Evolutionary conservation across 352 stramenopile species (phyloP).

Genomic region (Pythium brachiatum): DNA sequence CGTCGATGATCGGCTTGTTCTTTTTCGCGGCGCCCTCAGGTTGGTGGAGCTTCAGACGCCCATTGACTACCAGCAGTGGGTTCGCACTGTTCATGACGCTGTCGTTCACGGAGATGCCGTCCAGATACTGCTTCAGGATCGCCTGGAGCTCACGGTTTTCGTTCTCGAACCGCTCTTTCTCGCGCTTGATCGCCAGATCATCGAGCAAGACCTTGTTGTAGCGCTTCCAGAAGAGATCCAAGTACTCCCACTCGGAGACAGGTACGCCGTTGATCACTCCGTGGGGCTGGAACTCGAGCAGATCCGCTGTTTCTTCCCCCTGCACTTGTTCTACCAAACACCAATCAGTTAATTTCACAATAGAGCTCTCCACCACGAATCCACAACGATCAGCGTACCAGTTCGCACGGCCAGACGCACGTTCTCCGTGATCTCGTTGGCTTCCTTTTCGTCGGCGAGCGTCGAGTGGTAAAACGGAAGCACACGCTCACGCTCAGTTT

Average conservation of each 20-base stretch:
- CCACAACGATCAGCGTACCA: slow-evolving; percentile 20
- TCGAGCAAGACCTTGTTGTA: slow-evolving; percentile 95
- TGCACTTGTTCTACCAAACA: slow-evolving; percentile 29
- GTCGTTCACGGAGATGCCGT: slow-evolving; percentile 92
- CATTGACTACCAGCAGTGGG: slow-evolving; percentile 93
- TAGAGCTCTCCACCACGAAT: too few species aligned
- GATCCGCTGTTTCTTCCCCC: slow-evolving; percentile 39
- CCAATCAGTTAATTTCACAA: too few species aligned
- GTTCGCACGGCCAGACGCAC: slow-evolving; percentile 45
- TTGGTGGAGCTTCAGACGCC: slow-evolving; percentile 62
- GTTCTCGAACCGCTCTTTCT: slow-evolving; percentile 77
- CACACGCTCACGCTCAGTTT: slow-evolving; percentile 91
- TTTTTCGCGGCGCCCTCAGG: slow-evolving; percentile 34
- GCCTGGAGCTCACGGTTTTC: slow-evolving; percentile 91
- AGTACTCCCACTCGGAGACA: slow-evolving; percentile 76
- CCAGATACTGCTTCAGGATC: slow-evolving; percentile 92
- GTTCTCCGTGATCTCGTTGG: slow-evolving; percentile 60
- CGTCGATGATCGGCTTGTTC: slow-evolving; percentile 63
- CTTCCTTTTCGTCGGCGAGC: slow-evolving; percentile 60
- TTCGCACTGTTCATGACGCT: slow-evolving; percentile 90
- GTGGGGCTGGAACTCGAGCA: slow-evolving; percentile 65
- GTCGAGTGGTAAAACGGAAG: slow-evolving; percentile 81
- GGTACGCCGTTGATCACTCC: slow-evolving; percentile 45
- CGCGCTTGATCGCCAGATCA: slow-evolving; percentile 87
- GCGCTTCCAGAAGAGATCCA: slow-evolving; percentile 93